phyloP scores from a whole-genome alignment of 441 rosid species.

The Pelargonium citronellum region DNA sequence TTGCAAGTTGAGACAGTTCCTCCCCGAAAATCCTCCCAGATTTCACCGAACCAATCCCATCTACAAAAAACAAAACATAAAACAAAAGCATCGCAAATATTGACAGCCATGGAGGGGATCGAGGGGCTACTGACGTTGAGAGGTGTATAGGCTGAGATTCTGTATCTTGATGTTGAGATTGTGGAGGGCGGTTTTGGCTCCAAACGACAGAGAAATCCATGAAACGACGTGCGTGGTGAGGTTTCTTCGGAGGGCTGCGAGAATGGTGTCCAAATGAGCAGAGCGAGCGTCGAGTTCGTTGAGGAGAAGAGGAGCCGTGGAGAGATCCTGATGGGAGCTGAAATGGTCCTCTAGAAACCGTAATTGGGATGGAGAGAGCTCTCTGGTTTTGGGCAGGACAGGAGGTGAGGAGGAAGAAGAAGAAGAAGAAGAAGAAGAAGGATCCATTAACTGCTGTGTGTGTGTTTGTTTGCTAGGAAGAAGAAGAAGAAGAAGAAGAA shows the following conservation, averaged over 20 bases:
- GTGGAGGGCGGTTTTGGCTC: conserved; percentile 40
- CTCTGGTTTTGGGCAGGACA: conserved; percentile 31
- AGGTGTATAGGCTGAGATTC: conserved; percentile 36
- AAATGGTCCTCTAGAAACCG: conserved; percentile 42
- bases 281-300: conserved; percentile 30
- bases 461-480: too few species aligned
- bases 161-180: conserved; percentile 36
- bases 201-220: conserved; percentile 62
- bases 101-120: background rate
- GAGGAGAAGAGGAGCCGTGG: conserved; percentile 32
- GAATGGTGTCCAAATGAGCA: conserved; percentile 31
- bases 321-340: conserved; percentile 39
- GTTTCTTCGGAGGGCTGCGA: conserved; percentile 33
- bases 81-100: background rate
- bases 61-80: conserved; percentile 20
- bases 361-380: conserved; percentile 27
- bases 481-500: too few species aligned
- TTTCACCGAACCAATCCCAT: conserved; percentile 33
- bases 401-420: background rate
- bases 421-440: background rate
- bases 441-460: conserved; percentile 16
- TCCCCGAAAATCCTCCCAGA: conserved; percentile 24
- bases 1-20: conserved; percentile 44
- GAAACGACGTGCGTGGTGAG: conserved; percentile 48
- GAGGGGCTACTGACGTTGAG: conserved; percentile 30